phyloP scores from a whole-genome alignment of 345 rosid species.

The Sonneratia alba region DNA sequence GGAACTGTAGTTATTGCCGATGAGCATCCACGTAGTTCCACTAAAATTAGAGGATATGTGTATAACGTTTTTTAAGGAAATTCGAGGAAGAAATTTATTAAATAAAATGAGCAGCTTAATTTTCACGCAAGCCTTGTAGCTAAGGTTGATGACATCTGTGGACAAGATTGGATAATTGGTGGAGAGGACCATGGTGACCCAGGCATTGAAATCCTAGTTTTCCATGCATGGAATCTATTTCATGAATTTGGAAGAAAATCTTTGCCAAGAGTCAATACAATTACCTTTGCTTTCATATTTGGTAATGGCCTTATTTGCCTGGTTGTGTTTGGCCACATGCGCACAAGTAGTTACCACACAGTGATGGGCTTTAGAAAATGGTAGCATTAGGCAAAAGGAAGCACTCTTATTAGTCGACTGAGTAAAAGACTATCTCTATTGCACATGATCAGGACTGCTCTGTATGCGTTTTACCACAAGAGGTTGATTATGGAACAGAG shows the following conservation, averaged over 20 bases:
- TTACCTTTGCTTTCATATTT: constrained; percentile 43
- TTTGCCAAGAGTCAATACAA: background rate
- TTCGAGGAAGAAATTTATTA: background rate
- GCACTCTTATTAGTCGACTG: background rate
- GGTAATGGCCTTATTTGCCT: constrained; percentile 57
- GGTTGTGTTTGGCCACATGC: constrained; percentile 85
- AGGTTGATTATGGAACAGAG: background rate
- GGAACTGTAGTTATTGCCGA: too few relatives aligned
- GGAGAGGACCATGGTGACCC: constrained; percentile 93
- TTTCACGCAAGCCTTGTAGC: constrained; percentile 68
- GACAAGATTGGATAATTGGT: constrained; percentile 59
- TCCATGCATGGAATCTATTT: background rate
- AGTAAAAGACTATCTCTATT: too few relatives aligned
- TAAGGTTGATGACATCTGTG: constrained; percentile 61
- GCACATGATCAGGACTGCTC: background rate
- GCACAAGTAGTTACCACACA: constrained; percentile 55
- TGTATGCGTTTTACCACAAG: too few relatives aligned
- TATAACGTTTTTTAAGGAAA: background rate
- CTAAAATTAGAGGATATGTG: background rate
- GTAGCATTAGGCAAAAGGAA: constrained; percentile 11
- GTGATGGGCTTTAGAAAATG: constrained; percentile 67
- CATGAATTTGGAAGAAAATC: background rate
- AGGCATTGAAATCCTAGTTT: constrained; percentile 29
- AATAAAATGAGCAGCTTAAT: background rate
- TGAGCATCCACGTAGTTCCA: too few relatives aligned